Percentiles rank a stretch among this genome's conserved stretches.
Evolutionary conservation across 2,329 filamentous ascomycete genomes (phyloP).

Genomic region (Pseudocercospora ulei): DNA sequence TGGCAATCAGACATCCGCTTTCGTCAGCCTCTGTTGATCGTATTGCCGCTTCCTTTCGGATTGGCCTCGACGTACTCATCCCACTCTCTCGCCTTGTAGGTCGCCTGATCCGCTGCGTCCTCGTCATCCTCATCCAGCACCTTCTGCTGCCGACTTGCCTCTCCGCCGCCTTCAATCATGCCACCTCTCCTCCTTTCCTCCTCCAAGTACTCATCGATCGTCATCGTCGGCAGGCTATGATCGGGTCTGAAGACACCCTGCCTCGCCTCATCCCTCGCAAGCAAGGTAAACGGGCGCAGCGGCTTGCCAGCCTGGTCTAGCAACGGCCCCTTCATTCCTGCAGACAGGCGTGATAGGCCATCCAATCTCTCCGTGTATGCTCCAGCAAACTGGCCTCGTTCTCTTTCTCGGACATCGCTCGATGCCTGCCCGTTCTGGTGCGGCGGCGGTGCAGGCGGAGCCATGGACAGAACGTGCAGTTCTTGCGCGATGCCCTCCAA

Average conservation of each 20-base stretch:
- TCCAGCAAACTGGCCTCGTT: slow-evolving; percentile 42
- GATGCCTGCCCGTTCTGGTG: slow-evolving; percentile 30
- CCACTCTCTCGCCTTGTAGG: slow-evolving; percentile 87
- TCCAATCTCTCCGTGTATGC: slow-evolving; percentile 68
- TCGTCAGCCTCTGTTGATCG: slow-evolving; percentile 61
- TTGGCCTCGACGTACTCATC: slow-evolving; percentile 91
- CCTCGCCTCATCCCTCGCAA: slow-evolving; percentile 56
- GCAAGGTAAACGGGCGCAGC: slow-evolving; percentile 80
- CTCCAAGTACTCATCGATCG: slow-evolving; percentile 92
- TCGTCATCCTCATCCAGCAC: slow-evolving; percentile 83
- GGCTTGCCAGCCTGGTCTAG: slow-evolving; percentile 72
- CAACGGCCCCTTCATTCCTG: slow-evolving; percentile 52
- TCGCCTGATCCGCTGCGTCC: slow-evolving; percentile 79
- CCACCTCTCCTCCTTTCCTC: slow-evolving; percentile 77
- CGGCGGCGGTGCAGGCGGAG: slow-evolving; percentile 48
- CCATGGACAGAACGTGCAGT: slow-evolving; percentile 66
- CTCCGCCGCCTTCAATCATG: slow-evolving; percentile 83
- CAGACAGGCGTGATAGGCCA: slow-evolving; percentile 46
- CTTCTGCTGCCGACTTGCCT: slow-evolving; percentile 56
- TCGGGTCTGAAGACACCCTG: slow-evolving; percentile 79
- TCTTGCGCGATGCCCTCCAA: slow-evolving; percentile 84
- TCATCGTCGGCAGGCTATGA: slow-evolving; percentile 94
- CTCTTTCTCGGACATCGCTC: slow-evolving; percentile 43
- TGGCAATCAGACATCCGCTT: no score
- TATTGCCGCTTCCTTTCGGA: slow-evolving; percentile 73